These are phyloP conservation scores for Phytophthora litchii DNA, from an alignment of 352 stramenopile species.

Conservation along the genomic window DNA sequence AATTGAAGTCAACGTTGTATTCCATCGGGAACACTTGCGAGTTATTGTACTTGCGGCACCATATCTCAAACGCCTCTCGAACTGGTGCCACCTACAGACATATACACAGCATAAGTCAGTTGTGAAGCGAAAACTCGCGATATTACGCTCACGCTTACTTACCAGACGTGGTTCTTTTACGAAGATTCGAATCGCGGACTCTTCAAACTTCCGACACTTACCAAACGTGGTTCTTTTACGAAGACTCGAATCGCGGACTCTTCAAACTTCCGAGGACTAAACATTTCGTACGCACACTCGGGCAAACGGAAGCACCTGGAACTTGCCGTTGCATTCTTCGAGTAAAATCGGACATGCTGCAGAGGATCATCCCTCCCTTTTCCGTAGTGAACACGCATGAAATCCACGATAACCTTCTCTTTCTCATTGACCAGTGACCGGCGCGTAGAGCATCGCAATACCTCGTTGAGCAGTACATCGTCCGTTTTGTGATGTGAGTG, in stretches of 20 bases:
- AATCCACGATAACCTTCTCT: conserved; percentile 78
- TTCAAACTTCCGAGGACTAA: conserved; percentile 68
- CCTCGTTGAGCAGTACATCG: conserved; percentile 61
- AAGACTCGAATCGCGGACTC: conserved; percentile 77
- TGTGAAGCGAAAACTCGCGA: too few species aligned
- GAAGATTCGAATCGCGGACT: conserved; percentile 75
- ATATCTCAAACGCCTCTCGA: conserved; percentile 60
- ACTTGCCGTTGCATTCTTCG: conserved; percentile 57
- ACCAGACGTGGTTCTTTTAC: conserved; percentile 67
- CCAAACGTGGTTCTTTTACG: conserved; percentile 62
- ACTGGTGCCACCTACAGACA: conserved; percentile 41
- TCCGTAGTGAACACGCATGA: conserved; percentile 82
- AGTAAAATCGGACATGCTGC: conserved; percentile 77
- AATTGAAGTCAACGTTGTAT: conserved; percentile 20
- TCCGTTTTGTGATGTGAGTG: conserved; percentile 54
- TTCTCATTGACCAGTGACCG: conserved; percentile 42
- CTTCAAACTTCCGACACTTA: conserved; percentile 67
- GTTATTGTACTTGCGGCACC: conserved; percentile 58
- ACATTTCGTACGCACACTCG: conserved; percentile 67
- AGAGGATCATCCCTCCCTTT: conserved; percentile 81
- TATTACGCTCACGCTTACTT: too few species aligned
- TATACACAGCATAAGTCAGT: not conserved
- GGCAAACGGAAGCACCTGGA: conserved; percentile 61
- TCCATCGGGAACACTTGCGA: conserved; percentile 48
- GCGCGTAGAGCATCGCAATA: conserved; percentile 50